Evolutionary conservation across 345 rosid genomes (phyloP).

Genomic region (Psidium friedrichsthalianum): DNA sequence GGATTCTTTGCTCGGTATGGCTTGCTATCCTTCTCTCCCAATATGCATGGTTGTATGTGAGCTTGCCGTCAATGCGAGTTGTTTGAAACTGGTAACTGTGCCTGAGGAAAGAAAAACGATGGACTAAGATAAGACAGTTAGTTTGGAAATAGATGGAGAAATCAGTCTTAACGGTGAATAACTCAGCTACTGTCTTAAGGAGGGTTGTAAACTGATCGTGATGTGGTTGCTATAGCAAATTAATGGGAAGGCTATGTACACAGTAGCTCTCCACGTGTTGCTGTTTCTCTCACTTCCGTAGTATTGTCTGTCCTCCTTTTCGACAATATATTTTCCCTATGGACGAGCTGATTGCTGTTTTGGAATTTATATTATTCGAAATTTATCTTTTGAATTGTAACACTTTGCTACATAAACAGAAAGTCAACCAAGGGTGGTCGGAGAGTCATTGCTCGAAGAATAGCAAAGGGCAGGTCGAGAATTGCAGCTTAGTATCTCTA

Average conservation of each 20-base stretch:
- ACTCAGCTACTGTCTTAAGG: background rate
- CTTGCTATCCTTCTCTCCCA: background rate
- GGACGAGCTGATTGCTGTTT: background rate
- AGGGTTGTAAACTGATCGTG: background rate
- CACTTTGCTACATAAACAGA: conserved; percentile 23
- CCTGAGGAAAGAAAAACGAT: background rate
- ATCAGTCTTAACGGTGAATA: background rate
- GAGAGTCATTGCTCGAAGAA: conserved; percentile 90
- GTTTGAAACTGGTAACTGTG: background rate
- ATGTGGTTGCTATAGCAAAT: background rate
- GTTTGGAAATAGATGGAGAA: background rate
- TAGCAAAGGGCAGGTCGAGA: conserved; percentile 91
- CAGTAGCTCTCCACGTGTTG: background rate
- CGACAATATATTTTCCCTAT: background rate
- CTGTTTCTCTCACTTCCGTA: background rate
- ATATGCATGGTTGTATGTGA: background rate
- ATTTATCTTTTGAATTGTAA: background rate
- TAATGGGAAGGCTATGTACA: background rate
- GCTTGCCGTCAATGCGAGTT: background rate
- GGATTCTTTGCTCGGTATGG: conserved; percentile 87
- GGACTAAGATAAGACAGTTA: background rate
- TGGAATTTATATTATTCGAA: background rate
- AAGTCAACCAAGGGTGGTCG: conserved; percentile 97
- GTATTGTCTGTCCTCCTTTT: background rate
- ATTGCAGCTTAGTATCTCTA: conserved; percentile 50